Base-by-base conservation (phyloP, 257 asterid genomes). In the Ilex aquifolium region DNA sequence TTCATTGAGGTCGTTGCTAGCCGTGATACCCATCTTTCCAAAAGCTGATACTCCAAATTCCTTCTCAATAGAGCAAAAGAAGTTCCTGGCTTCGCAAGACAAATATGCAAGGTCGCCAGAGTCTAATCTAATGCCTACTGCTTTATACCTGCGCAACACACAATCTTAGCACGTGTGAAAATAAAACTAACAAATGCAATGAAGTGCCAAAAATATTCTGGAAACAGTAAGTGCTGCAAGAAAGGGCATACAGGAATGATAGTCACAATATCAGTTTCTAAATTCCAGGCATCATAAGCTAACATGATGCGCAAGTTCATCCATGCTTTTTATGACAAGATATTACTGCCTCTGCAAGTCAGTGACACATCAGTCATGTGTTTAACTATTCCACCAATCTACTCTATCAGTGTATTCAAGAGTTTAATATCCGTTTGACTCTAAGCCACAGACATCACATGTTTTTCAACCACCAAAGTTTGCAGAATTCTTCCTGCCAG, bases 21-120 rank as follows among this genome's bases (percentile, higher is more conserved):
- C 99, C 5, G 97, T 87, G 62, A 92, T 89, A 68, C 74, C 61
- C 56, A 56, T 92, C 82, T 76, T 86, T 67, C 96, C 95, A 71
- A 92, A 92, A 63, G 63, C 82, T 32, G 69, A 65, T 69, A 85
- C 80, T 56, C 76, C 79, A 70, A 88, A 89, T 74, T 87, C 97
- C 73, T 83, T 83, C 72, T 89, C 98, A 68, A 87, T 73, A 57
- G 75, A 76, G 61, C 59, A 64, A 65, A 92, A 92, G 76, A 92
- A 85, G 16, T 81, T 83, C 31, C 98, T 82, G 39, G 91, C 67
- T 71, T 87, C 93, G 62, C 87, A 83, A 12, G 98, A 92, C 57
- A 76, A 83, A 77, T 92, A 92, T 63, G 99, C 97, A 71, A 92
- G 95, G 83, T 92, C 99, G 65, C 99, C 99, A 36, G 99, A 92